Evolutionary conservation across 2,329 filamentous ascomycete genomes (phyloP), one percentile per base, ranked within the genome.

Genomic region (Trichoderma koningiopsis): DNA sequence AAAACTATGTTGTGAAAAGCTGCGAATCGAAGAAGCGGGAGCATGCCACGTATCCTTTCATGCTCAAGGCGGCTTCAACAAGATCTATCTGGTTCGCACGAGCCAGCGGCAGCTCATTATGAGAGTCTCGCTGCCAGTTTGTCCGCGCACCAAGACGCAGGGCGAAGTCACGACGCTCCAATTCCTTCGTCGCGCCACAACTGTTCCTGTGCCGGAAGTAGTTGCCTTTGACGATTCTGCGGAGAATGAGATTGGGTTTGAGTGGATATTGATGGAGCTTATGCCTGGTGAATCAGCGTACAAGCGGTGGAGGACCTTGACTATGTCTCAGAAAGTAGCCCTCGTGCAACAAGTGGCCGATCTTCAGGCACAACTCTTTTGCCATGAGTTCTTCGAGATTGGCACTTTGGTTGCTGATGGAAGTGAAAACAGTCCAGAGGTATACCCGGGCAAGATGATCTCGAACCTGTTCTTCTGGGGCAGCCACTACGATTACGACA

Each of bases 181-280:
- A 1, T 81, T 75, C 71, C 66, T 83, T 16, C 70, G 71, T 4
- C 58, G 72, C 3, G 69, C 73, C 27, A 80, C 80, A 0, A 58
- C 67, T 1, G 72, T 81, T 0, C 80, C 78, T 0, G 75, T 82
- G 1, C 76, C 81, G 1, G 29, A 72, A 4, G 73, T 83, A 5
- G 29, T 80, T 53, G 74, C 71, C 1, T 81, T 75, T 58, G 75
- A 80, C 35, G 72, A 75, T 31, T 75, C 70, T 8, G 70, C 67
- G 14, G 58, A 76, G 0, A 81, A 80, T 24, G 69, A 75, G 4
- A 72, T 83, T 35, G 78, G 78, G 0, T 81, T 78, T 19, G 80
- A 83, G 72, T 84, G 80, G 80, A 82, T 83, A 19, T 62, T 82
- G 11, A 80, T 82, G 77, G 74, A 74, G 13, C 74, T 72, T 27